Evolutionary conservation across 805 yeast species (phyloP).

Genomic region (Myxozyma neglecta): DNA sequence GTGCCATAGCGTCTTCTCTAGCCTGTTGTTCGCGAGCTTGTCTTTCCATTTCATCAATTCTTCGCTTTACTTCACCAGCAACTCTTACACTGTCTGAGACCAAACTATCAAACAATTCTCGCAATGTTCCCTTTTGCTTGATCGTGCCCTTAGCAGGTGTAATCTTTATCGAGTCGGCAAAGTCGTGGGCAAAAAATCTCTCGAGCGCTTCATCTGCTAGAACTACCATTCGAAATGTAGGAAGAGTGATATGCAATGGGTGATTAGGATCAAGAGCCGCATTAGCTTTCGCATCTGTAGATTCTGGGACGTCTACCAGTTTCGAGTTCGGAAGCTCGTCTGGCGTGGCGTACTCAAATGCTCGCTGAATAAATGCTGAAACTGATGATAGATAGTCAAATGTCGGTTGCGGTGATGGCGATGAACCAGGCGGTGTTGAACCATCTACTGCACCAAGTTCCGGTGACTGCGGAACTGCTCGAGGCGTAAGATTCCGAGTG

Average conservation of each 20-base stretch:
- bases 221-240: conserved; percentile 92
- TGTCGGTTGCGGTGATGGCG: neutral
- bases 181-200: conserved; percentile 61
- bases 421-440: conserved; percentile 6
- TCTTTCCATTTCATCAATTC: conserved; percentile 63
- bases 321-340: conserved; percentile 30
- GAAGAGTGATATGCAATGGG: conserved; percentile 71
- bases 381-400: conserved; percentile 77
- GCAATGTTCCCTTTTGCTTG: conserved; percentile 44
- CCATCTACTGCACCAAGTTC: neutral
- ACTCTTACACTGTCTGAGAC: conserved; percentile 91
- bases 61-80: conserved; percentile 82
- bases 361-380: conserved; percentile 78
- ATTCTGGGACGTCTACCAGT: conserved; percentile 14
- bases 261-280: conserved; percentile 79
- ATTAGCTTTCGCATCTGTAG: conserved; percentile 51
- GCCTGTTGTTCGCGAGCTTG: conserved; percentile 36
- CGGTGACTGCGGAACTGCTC: neutral
- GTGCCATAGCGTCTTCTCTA: conserved; percentile 34
- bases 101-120: conserved; percentile 88
- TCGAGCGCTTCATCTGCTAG: conserved; percentile 94
- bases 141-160: conserved; percentile 25
- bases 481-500: conserved; percentile 59
- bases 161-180: conserved; percentile 33
- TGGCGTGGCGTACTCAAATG: conserved; percentile 77